Percentiles rank a stretch among this genome's conserved stretches.
Evolutionary conservation across 2,329 filamentous ascomycete species (phyloP).

Genomic region (Claviceps sp.): DNA sequence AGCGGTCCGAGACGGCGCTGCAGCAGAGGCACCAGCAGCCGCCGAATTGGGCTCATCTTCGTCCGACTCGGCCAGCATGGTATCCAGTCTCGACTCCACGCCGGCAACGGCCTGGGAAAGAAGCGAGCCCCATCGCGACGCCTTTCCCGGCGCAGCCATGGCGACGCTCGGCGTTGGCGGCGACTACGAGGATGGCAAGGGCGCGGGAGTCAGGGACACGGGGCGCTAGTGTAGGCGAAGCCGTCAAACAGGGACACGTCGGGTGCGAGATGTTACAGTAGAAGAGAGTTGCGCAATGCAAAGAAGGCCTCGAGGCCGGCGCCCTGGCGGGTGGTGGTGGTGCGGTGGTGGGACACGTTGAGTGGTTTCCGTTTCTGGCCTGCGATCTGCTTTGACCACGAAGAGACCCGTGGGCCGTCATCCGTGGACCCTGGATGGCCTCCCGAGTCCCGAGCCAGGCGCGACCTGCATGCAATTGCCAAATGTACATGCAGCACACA

Average conservation of each 20-base stretch:
- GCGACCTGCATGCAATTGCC: too few species aligned
- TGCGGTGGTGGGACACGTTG: too few species aligned
- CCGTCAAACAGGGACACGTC: neutral
- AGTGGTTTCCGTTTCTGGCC: too few species aligned
- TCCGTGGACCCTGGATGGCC: too few species aligned
- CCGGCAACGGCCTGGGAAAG: constrained; percentile 85
- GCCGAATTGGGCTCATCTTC: constrained; percentile 20
- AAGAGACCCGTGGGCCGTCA: too few species aligned
- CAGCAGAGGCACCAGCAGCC: neutral
- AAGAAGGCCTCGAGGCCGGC: neutral
- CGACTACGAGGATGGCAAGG: neutral
- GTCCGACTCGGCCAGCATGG: constrained; percentile 72
- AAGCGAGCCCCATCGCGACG: constrained; percentile 59
- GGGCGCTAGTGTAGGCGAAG: neutral
- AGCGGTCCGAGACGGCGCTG: neutral
- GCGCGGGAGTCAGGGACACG: neutral
- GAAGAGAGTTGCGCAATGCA: neutral
- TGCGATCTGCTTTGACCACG: too few species aligned
- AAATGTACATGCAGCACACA: too few species aligned
- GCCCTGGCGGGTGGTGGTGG: neutral
- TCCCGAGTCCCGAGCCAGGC: too few species aligned
- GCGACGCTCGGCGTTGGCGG: constrained; percentile 5
- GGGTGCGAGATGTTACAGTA: neutral
- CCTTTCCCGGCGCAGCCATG: constrained; percentile 38
- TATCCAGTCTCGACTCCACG: constrained; percentile 85